Evolutionary conservation across 257 asterid genomes (phyloP).

Genomic region (Lycium ferocissimum): DNA sequence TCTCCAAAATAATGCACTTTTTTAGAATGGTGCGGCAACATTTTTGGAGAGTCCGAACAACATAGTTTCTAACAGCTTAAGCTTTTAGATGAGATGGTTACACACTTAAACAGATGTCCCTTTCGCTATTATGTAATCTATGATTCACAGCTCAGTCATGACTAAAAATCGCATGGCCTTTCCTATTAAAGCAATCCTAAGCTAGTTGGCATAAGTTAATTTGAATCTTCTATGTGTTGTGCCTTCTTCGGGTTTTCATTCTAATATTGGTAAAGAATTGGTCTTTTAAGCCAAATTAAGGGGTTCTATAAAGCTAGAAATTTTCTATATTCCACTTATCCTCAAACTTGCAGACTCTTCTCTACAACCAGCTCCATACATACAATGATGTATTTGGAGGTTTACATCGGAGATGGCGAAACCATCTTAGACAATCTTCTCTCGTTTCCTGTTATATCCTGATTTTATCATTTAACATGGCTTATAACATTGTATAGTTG

Average conservation of each 20-base stretch:
- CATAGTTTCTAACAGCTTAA: too few relatives aligned
- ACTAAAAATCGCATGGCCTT: neutral
- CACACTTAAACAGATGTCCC: neutral
- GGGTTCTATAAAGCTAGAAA: conserved; percentile 11
- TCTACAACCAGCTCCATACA: neutral
- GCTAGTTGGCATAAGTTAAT: neutral
- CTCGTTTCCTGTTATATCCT: neutral
- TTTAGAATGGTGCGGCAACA: too few relatives aligned
- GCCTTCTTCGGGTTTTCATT: conserved; percentile 14
- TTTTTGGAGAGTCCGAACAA: too few relatives aligned
- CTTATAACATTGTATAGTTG: neutral
- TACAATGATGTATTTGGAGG: neutral
- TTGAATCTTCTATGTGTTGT: neutral
- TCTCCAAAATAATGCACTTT: too few relatives aligned
- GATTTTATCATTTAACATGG: neutral
- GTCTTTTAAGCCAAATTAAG: conserved; percentile 13
- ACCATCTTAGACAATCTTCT: neutral
- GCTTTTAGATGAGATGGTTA: too few relatives aligned
- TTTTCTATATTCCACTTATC: neutral
- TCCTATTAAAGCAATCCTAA: neutral
- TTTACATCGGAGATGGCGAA: neutral
- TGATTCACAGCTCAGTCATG: neutral
- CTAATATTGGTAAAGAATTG: neutral
- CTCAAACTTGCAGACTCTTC: conserved; percentile 9
- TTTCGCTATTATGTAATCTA: neutral